A percentile compares a stretch with the other conserved stretches of the same genome.
phyloP scores from a whole-genome alignment of 139 green algal genomes.

The Ostreobium quekettii region DNA sequence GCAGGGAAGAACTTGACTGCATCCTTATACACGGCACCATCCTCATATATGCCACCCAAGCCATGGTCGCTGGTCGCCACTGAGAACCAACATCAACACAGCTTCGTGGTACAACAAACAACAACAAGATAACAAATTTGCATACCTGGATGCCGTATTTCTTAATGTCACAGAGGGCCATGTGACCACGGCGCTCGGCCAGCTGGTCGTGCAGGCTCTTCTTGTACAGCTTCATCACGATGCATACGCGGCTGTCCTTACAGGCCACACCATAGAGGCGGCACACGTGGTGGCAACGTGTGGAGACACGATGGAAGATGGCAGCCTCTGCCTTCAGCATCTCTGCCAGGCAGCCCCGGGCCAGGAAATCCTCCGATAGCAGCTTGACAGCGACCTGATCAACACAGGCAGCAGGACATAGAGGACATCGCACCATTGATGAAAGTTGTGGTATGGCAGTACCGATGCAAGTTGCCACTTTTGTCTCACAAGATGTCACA shows the following conservation, averaged over 20 bases:
- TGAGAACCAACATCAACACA: too few relatives aligned
- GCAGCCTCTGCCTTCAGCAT: constrained; percentile 12
- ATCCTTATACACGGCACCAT: too few relatives aligned
- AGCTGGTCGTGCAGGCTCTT: constrained; percentile 2
- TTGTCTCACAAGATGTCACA: too few relatives aligned
- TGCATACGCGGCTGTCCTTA: constrained; percentile 1
- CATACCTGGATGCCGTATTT: constrained; percentile 19
- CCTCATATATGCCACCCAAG: too few relatives aligned
- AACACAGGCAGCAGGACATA: not conserved
- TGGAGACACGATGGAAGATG: constrained; percentile 15
- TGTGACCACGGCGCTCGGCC: not conserved
- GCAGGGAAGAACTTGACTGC: too few relatives aligned
- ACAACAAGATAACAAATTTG: too few relatives aligned
- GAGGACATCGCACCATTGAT: too few relatives aligned
- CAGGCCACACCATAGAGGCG: constrained; percentile 11
- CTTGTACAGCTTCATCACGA: constrained; percentile 18
- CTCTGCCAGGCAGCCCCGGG: constrained; percentile 2
- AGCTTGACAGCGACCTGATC: constrained; percentile 14
- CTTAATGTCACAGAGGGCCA: constrained; percentile 10
- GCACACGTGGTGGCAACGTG: constrained; percentile 18
- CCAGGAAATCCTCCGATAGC: constrained; percentile 6
- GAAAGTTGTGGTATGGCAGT: too few relatives aligned
- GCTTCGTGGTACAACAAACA: too few relatives aligned
- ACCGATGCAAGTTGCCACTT: too few relatives aligned
- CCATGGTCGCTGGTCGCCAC: too few relatives aligned